Conservation (phyloP, 2,329 filamentous ascomycete genomes). For the Talaromyces sp. region DNA sequence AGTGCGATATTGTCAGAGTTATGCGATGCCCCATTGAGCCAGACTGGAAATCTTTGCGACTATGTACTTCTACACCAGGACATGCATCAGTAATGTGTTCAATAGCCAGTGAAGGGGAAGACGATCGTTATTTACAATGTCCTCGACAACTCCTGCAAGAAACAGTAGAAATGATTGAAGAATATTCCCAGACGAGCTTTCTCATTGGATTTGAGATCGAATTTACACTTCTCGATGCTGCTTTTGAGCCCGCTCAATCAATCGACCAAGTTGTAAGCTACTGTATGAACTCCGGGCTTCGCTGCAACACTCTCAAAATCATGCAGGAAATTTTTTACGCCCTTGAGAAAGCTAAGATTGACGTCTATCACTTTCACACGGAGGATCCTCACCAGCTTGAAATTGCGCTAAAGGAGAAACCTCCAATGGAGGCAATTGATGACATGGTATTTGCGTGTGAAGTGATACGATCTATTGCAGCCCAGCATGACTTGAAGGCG, state of each 20-base stretch:
- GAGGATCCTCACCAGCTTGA: neutral
- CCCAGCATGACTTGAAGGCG: neutral
- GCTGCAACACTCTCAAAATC: neutral
- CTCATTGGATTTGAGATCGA: constrained; percentile 1
- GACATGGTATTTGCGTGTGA: neutral
- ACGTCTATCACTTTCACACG: constrained; percentile 3
- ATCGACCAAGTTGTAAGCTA: neutral
- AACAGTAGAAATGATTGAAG: neutral
- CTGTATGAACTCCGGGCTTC: neutral
- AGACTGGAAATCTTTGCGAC: neutral
- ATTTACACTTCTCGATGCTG: neutral
- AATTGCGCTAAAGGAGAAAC: neutral
- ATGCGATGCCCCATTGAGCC: neutral
- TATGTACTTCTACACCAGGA: neutral
- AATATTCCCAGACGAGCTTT: neutral
- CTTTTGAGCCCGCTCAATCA: neutral
- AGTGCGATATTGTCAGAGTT: neutral
- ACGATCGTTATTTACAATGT: neutral
- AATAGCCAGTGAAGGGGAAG: neutral
- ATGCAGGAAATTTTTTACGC: neutral
- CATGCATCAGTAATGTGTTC: constrained; percentile 1
- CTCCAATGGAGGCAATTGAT: neutral
- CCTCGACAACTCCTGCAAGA: neutral
- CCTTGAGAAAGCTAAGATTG: neutral
- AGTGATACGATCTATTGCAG: neutral